Base-by-base conservation (phyloP, 495 filamentous ascomycete species). In the Neurospora sp. region DNA sequence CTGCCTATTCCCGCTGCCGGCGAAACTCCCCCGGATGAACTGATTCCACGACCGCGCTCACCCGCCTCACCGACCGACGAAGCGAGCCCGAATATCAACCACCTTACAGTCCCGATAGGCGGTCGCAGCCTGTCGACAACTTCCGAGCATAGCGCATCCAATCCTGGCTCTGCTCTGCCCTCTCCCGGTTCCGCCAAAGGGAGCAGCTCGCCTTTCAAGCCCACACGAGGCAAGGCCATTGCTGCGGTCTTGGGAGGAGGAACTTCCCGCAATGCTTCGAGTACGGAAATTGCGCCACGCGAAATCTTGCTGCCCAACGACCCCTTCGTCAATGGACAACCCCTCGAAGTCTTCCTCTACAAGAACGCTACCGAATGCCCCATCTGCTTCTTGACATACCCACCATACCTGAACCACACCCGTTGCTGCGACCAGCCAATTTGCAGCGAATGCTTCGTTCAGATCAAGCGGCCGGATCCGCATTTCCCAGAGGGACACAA, bases 391-490 rank as follows among this genome's bases (percentile, higher is more conserved):
- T 83, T 99, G 37, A 95, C 94, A 79, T 99, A 97, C 76, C 96
- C 96, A 3, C 94, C 95, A 3, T 97, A 96, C 78, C 84, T 98
- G n/a, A 98, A 99, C 80, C 92, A 91, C 68, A 98, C 96, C 3
- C 85, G 96, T 75, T 99, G 96, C 79, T 99, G 96, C 80, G 95
- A 97, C 77, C 96, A 99, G 79, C 87, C 93, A 7, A 98, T 99
- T 72, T 99, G 96, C 84, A 98, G 96, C 68, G 96, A 99, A 83
- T 99, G 96, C 80, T 99, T 99, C 77, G 96, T 99, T 9, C 96
- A 99, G 79, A 99, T 99, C 79, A 99, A 97, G 84, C 89, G 96
- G 35, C 93, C 95, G 9, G 96, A 99, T 77, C 96, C 96, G 16
- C 96, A 99, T 82, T 91, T 93, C 53, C 96, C 96, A 12, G 96